Percentiles rank a stretch among this genome's conserved stretches.
Evolutionary conservation across 768 basidiomycete species (phyloP).

Genomic region (Mycena leptocephala): DNA sequence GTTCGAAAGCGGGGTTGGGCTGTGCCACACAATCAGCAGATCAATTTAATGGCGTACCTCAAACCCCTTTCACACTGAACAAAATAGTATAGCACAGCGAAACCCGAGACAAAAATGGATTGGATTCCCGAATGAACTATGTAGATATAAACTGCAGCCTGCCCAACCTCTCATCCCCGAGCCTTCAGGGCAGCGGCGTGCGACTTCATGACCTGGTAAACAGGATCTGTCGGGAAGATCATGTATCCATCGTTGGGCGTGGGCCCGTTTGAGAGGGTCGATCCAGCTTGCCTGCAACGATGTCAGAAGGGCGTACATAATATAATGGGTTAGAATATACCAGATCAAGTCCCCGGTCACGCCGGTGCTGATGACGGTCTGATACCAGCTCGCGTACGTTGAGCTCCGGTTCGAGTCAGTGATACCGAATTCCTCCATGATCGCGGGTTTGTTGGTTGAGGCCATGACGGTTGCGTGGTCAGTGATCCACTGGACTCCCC

Average conservation of each 20-base stretch:
- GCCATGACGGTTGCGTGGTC: slow-evolving; percentile 72
- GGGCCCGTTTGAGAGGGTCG: slow-evolving; percentile 1
- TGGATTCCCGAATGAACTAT: neutral
- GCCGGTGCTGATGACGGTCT: slow-evolving; percentile 25
- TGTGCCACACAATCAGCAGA: neutral
- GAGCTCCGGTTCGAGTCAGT: slow-evolving; percentile 4
- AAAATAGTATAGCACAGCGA: neutral
- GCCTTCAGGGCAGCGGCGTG: slow-evolving; percentile 65
- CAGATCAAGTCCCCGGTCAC: slow-evolving; percentile 24
- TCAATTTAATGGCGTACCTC: too few species aligned
- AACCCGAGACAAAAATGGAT: neutral
- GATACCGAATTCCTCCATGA: slow-evolving; percentile 79
- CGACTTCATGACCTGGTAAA: slow-evolving; percentile 59
- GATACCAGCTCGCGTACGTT: slow-evolving; percentile 23
- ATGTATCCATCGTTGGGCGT: slow-evolving; percentile 18
- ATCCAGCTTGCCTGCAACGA: slow-evolving; percentile 15
- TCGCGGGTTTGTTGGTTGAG: slow-evolving; percentile 70
- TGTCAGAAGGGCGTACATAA: neutral
- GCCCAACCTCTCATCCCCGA: slow-evolving; percentile 30
- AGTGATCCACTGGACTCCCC: too few species aligned
- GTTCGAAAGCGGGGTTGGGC: too few species aligned
- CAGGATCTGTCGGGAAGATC: slow-evolving; percentile 55
- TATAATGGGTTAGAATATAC: neutral
- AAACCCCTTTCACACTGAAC: neutral
- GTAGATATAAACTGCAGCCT: neutral